Conservation (phyloP, 495 filamentous ascomycete genomes). For the Symbiotaphrina buchneri region DNA sequence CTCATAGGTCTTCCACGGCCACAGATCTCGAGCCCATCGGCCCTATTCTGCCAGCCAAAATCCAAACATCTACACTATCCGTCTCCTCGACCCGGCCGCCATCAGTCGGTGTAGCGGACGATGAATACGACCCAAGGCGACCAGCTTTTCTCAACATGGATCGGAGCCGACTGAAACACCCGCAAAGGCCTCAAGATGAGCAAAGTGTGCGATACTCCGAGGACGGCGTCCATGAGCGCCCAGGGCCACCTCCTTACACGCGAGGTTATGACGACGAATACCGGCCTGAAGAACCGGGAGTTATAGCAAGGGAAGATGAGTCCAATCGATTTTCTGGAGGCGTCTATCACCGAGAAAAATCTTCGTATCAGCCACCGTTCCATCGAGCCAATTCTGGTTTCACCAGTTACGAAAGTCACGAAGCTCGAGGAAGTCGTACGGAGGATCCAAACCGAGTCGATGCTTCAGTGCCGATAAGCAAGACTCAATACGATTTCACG, state of each 20-base stretch:
- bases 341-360: too few species aligned
- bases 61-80: neutral
- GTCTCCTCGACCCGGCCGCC: neutral
- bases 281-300: too few species aligned
- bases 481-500: constrained; percentile 6
- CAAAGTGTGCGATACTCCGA: neutral
- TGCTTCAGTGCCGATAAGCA: constrained; percentile 12
- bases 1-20: neutral
- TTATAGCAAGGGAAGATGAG: too few species aligned
- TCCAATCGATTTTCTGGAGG: too few species aligned
- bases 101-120: constrained; percentile 8
- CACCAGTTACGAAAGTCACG: neutral
- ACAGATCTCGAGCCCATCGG: neutral
- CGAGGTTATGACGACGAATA: too few species aligned
- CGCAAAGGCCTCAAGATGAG: neutral
- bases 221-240: neutral
- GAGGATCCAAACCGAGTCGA: constrained; percentile 5
- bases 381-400: neutral
- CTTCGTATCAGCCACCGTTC: too few species aligned
- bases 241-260: neutral
- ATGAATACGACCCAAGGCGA: constrained; percentile 20
- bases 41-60: constrained; percentile 1
- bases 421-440: constrained; percentile 1
- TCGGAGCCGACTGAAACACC: neutral
- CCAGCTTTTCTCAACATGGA: constrained; percentile 8